phyloP scores from a whole-genome alignment of 768 basidiomycete species.

The Cyclocybe cylindracea region DNA sequence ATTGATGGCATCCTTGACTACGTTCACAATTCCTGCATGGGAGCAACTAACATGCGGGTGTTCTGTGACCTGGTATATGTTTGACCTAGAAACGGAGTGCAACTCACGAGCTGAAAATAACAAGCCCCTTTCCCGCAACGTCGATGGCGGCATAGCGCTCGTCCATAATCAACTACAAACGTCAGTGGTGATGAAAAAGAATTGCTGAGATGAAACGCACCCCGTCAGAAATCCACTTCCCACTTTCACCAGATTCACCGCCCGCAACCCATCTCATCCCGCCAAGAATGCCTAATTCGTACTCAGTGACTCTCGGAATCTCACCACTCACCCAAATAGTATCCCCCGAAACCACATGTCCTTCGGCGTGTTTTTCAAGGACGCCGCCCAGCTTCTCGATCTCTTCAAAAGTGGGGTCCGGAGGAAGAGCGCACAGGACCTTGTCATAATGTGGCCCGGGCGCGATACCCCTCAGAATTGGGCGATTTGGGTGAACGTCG shows the following conservation, averaged over 20 bases:
- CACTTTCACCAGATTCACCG: constrained; percentile 21
- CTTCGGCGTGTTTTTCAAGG: constrained; percentile 55
- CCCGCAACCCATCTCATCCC: constrained; percentile 60
- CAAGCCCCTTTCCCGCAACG: constrained; percentile 78
- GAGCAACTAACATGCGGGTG: constrained; percentile 33
- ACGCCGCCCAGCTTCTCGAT: constrained; percentile 56
- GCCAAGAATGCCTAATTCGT: constrained; percentile 68
- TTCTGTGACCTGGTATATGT: too few relatives aligned
- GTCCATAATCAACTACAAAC: constrained; percentile 70
- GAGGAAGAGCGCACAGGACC: constrained; percentile 58
- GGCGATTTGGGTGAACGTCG: constrained; percentile 80
- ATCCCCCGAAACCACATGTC: constrained; percentile 65
- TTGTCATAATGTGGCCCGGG: constrained; percentile 59
- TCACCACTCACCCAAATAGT: constrained; percentile 80
- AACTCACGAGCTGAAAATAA: constrained; percentile 82
- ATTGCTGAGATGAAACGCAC: constrained; percentile 29
- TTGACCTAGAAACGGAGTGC: too few relatives aligned
- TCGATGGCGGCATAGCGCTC: constrained; percentile 80
- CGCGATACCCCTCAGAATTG: constrained; percentile 73
- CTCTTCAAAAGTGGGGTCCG: constrained; percentile 72
- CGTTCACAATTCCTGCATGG: constrained; percentile 87
- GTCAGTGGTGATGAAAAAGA: not conserved
- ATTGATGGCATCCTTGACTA: constrained; percentile 66
- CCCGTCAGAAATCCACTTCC: constrained; percentile 56
- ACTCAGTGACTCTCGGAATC: constrained; percentile 70